Evolutionary conservation across 2,329 filamentous ascomycete genomes (phyloP).

Genomic region (Talaromyces pinophilus): DNA sequence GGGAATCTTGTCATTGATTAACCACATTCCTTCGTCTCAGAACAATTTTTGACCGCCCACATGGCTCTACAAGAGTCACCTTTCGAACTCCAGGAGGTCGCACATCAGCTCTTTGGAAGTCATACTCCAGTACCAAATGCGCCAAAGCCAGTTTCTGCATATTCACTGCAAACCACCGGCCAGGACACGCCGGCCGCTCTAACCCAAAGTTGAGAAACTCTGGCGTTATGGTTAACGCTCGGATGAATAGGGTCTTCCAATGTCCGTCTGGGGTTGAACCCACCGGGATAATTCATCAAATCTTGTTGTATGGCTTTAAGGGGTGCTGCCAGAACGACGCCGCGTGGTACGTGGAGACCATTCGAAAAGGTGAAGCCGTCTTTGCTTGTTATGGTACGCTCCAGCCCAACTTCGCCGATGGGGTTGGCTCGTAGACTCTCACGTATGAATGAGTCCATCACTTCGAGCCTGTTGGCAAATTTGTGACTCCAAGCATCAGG

Average conservation of each 20-base stretch:
- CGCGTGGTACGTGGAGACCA: neutral
- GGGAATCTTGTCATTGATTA: neutral
- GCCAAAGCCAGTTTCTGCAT: neutral
- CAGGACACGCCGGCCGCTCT: neutral
- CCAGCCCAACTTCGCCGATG: neutral
- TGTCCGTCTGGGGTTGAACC: neutral
- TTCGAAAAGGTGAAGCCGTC: slow-evolving; percentile 2
- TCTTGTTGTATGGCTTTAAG: slow-evolving; percentile 1
- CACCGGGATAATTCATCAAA: neutral
- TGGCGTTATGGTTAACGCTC: neutral
- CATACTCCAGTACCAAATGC: neutral
- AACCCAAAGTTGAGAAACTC: neutral
- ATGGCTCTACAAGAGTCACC: slow-evolving; percentile 1
- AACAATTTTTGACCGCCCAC: neutral
- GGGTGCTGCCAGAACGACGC: neutral
- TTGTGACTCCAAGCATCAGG: neutral
- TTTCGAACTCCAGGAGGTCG: neutral
- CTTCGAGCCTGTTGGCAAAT: neutral
- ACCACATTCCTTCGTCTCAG: neutral
- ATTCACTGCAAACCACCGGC: slow-evolving; percentile 6
- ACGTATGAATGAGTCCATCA: slow-evolving; percentile 4
- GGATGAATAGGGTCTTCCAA: neutral
- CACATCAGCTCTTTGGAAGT: slow-evolving; percentile 4
- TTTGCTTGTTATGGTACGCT: neutral
- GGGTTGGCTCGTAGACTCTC: slow-evolving; percentile 10